phyloP scores from a whole-genome alignment of 192 early-diverging fungal species.

The Dissophora globulifera region DNA sequence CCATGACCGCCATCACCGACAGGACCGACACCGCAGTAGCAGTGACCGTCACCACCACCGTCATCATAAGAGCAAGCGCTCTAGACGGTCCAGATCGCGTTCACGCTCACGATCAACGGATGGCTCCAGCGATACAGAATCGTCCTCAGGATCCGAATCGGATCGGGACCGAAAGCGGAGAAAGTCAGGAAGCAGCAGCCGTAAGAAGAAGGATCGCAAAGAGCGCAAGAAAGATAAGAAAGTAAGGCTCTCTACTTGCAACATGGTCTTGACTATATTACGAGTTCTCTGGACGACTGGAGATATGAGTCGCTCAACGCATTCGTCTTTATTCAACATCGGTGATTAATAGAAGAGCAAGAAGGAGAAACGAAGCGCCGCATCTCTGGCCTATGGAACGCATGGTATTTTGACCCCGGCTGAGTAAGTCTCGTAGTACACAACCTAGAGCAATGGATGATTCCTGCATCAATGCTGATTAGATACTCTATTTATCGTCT shows the following conservation, averaged over 20 bases:
- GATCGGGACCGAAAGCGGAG: constrained; percentile 38
- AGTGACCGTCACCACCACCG: constrained; percentile 6
- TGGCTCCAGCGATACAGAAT: constrained; percentile 18
- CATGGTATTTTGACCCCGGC: constrained; percentile 63
- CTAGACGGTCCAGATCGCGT: constrained; percentile 32
- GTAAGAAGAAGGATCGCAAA: constrained; percentile 56
- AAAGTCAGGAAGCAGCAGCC: constrained; percentile 30
- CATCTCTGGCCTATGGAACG: constrained; percentile 59
- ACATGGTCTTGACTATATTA: not conserved
- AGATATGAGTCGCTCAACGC: not conserved
- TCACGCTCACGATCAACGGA: constrained; percentile 30
- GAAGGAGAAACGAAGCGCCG: constrained; percentile 55
- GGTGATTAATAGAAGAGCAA: constrained; percentile 40
- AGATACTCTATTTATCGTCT: not conserved
- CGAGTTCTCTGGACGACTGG: not conserved
- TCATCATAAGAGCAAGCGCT: constrained; percentile 31
- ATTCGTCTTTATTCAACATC: constrained; percentile 10
- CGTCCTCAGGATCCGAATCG: constrained; percentile 42
- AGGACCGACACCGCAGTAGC: constrained; percentile 9
- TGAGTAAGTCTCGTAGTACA: constrained; percentile 61
- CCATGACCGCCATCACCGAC: too few relatives aligned
- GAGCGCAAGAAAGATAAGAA: constrained; percentile 58
- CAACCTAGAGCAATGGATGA: not conserved
- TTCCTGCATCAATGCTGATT: not conserved
- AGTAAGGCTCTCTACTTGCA: too few relatives aligned